Percentiles rank a stretch among this genome's conserved stretches.
Evolutionary conservation across 2,329 filamentous ascomycete genomes (phyloP).

Genomic region (Colletotrichum falcatum): DNA sequence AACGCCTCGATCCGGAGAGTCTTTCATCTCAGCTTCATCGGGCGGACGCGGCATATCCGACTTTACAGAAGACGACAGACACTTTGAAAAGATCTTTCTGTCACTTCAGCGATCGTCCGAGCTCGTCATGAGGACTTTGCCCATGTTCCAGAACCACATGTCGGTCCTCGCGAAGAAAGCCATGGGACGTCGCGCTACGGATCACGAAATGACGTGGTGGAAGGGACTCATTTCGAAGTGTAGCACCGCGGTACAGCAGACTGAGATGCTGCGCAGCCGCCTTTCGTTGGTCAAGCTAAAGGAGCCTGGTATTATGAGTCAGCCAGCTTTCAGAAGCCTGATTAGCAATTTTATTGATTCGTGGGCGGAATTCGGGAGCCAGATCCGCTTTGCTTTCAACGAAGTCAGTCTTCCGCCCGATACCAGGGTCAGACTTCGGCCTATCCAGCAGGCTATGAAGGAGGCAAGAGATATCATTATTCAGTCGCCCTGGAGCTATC

Average conservation of each 20-base stretch:
- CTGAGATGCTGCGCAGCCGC: conserved; percentile 77
- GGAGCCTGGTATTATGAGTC: conserved; percentile 79
- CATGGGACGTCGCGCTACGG: conserved; percentile 68
- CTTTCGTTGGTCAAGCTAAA: conserved; percentile 86
- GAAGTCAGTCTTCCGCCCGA: conserved; percentile 70
- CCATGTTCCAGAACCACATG: conserved; percentile 76
- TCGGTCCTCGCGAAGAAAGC: conserved; percentile 72
- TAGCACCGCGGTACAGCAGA: conserved; percentile 76
- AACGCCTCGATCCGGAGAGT: conserved; percentile 88
- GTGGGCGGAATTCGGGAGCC: conserved; percentile 74
- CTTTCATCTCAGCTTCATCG: conserved; percentile 71
- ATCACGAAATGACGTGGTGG: conserved; percentile 74
- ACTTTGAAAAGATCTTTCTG: conserved; percentile 86
- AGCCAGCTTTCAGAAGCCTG: conserved; percentile 72
- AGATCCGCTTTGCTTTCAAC: conserved; percentile 67
- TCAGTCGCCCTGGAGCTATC: conserved; percentile 67
- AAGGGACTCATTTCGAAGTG: conserved; percentile 78
- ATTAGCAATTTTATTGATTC: conserved; percentile 81
- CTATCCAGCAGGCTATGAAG: conserved; percentile 85
- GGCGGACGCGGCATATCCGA: conserved; percentile 68
- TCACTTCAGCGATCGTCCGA: conserved; percentile 81
- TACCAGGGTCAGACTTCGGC: conserved; percentile 79
- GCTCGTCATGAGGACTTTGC: conserved; percentile 77
- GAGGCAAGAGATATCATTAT: conserved; percentile 81
- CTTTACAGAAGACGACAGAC: conserved; percentile 79